Base-by-base conservation (phyloP, 2,329 filamentous ascomycete genomes). In the Exophiala mesophila region DNA sequence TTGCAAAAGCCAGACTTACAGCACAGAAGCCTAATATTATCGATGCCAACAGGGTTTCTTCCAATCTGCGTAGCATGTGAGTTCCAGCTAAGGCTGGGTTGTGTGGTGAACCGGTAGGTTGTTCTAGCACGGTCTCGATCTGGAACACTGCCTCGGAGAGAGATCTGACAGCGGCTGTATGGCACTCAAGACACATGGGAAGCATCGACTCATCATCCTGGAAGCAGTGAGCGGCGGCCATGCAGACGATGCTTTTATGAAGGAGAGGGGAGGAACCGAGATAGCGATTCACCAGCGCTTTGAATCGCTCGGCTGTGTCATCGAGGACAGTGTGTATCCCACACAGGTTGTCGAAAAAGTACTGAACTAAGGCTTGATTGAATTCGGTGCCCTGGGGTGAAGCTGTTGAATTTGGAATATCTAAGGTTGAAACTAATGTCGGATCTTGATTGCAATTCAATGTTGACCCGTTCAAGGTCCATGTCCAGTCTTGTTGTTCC, bases 401-500 rank as follows among this genome's bases (percentile, higher is more conserved):
- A 15, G 36, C 20, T 13, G 36, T 30, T 17, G 42, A 29, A 29
- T 39, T 23, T 30, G 36, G 31, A n/a, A 36, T 35, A 24, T 45
- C 42, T 18, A 36, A 17, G 21, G 36, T 19, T 15, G 17, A 24
- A 5, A 36, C 34, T 5, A 43, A 37, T 36, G 42, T 45, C 36
- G 36, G 31, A 20, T 29, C 9, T 35, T 45, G 15, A 23, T 40
- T 36, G 24, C 42, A 40, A n/a, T 17, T 17, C 36, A 45, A 36
- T 18, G 36, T 16, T 15, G 36, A 24, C 19, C 42, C 36, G 16
- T 40, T 13, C 29, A 40, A 17, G 16, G 42, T 45, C 42, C 42
- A 45, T 28, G 42, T 23, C 42, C 42, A 45, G 42, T 45, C 42
- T 36, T 45, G 42, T 36, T 45, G 42, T 40, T 45, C 36, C 30